Conservation (phyloP, 2,329 filamentous ascomycete genomes). For the Pyricularia grisea region DNA sequence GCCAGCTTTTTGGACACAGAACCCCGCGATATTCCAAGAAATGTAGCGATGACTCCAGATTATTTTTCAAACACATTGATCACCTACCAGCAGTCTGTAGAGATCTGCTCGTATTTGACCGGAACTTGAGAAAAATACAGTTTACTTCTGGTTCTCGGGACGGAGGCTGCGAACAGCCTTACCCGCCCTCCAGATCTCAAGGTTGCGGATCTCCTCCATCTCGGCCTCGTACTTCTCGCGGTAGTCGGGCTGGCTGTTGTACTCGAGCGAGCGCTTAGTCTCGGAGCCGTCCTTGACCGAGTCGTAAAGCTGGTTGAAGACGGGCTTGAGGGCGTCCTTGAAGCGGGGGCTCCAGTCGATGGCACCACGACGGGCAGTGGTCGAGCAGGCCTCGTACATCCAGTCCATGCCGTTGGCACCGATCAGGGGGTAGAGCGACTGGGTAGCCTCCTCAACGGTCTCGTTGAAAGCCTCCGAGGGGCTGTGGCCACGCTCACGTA, state of each 20-base stretch:
- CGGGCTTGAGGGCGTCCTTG: constrained; percentile 97
- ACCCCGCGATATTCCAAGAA: neutral
- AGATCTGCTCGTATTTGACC: neutral
- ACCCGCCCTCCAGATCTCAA: constrained; percentile 98
- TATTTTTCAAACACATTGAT: neutral
- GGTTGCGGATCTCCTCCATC: constrained; percentile 94
- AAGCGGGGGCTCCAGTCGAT: constrained; percentile 97
- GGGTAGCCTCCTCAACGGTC: constrained; percentile 99
- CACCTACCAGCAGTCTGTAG: neutral
- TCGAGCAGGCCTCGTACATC: constrained; percentile 99
- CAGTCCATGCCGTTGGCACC: constrained; percentile 99
- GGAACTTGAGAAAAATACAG: neutral
- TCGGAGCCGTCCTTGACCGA: constrained; percentile 84
- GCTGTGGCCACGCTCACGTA: constrained; percentile 95
- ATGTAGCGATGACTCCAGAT: neutral
- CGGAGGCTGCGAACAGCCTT: constrained; percentile 89
- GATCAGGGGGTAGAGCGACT: constrained; percentile 95
- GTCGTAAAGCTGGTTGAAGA: constrained; percentile 97
- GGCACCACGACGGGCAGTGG: constrained; percentile 93
- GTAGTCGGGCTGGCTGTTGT: constrained; percentile 95
- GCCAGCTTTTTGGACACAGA: neutral
- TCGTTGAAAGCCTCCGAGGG: constrained; percentile 99
- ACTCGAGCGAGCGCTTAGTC: constrained; percentile 93
- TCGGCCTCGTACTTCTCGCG: constrained; percentile 94
- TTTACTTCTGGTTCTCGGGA: constrained; percentile 77